A percentile compares a stretch with the other conserved stretches of the same genome.
These are phyloP conservation scores for Fomitiporia mediterranea DNA, from an alignment of 1,284 basidiomycete genomes.

Conservation along the genomic window DNA sequence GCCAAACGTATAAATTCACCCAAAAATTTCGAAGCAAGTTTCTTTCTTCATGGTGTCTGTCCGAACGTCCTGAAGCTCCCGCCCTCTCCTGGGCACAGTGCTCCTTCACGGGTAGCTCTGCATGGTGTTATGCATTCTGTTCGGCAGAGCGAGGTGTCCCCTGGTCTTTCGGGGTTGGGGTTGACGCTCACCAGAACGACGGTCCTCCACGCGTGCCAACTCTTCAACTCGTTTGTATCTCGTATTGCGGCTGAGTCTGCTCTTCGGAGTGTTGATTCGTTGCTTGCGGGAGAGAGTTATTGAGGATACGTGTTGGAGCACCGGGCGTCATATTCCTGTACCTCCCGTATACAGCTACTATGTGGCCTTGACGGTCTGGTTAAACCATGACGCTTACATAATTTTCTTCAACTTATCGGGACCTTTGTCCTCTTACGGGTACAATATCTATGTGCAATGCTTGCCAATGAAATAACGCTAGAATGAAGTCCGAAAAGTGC, in stretches of 20 bases:
- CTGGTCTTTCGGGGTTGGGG: slow-evolving; percentile 23
- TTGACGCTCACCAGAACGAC: slow-evolving; percentile 67
- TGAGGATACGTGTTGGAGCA: slow-evolving; percentile 36
- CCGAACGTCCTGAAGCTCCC: slow-evolving; percentile 17
- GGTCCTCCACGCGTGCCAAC: slow-evolving; percentile 34
- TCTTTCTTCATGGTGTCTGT: slow-evolving; percentile 18
- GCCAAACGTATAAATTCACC: slow-evolving; percentile 10
- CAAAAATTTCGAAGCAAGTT: slow-evolving; percentile 6
- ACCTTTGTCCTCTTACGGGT: neutral
- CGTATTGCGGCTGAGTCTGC: slow-evolving; percentile 37
- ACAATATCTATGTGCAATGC: neutral
- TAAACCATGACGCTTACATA: slow-evolving; percentile 72
- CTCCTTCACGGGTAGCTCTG: slow-evolving; percentile 1
- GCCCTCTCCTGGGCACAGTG: slow-evolving; percentile 14
- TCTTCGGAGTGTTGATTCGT: slow-evolving; percentile 47
- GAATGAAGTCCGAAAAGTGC: neutral
- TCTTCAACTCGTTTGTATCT: slow-evolving; percentile 30
- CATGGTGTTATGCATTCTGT: slow-evolving; percentile 50
- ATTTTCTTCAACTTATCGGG: neutral
- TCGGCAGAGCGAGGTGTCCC: slow-evolving; percentile 69
- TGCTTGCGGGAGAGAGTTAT: slow-evolving; percentile 29
- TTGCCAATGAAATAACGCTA: neutral
- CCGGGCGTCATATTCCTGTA: slow-evolving; percentile 73
- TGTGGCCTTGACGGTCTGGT: slow-evolving; percentile 73
- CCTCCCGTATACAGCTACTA: slow-evolving; percentile 71